A percentile compares a stretch with the other conserved stretches of the same genome.
Evolutionary conservation across 345 rosid species (phyloP).

Genomic region (Limnanthes douglasii): DNA sequence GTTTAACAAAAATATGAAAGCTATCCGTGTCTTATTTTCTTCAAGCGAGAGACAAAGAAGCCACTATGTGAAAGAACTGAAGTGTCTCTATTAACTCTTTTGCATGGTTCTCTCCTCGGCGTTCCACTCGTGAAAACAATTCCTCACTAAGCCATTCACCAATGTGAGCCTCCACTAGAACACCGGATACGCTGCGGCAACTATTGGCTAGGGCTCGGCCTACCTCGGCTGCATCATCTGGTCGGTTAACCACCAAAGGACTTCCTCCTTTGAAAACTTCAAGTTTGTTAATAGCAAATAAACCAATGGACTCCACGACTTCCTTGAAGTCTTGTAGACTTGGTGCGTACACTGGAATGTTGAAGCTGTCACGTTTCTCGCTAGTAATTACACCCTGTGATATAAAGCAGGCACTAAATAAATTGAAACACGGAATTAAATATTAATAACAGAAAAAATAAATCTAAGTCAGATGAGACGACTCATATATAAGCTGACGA

Average conservation of each 20-base stretch:
- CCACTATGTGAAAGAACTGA: conserved; percentile 78
- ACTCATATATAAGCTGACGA: too few relatives aligned
- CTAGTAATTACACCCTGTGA: conserved; percentile 45
- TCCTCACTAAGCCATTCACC: conserved; percentile 67
- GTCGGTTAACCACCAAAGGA: conserved; percentile 71
- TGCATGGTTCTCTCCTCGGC: conserved; percentile 49
- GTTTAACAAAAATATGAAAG: too few relatives aligned
- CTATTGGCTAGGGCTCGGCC: conserved; percentile 64
- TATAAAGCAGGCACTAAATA: too few relatives aligned
- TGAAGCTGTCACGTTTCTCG: conserved; percentile 75
- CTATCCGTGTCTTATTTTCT: too few relatives aligned
- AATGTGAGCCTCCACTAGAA: conserved; percentile 83
- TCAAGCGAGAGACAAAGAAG: conserved; percentile 51
- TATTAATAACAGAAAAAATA: too few relatives aligned
- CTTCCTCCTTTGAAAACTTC: conserved; percentile 89
- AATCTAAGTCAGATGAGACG: too few relatives aligned
- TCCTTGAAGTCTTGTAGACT: conserved; percentile 77
- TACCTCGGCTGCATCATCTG: conserved; percentile 48
- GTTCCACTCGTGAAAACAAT: conserved; percentile 47
- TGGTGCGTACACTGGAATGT: conserved; percentile 89
- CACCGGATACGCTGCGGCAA: conserved; percentile 79
- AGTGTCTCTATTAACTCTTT: conserved; percentile 63
- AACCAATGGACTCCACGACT: conserved; percentile 70
- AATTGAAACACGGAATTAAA: too few relatives aligned
- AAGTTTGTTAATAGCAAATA: conserved; percentile 53